Evolutionary conservation across 306 rosid genomes (phyloP).

Genomic region (Gynostemma pentaphyllum): DNA sequence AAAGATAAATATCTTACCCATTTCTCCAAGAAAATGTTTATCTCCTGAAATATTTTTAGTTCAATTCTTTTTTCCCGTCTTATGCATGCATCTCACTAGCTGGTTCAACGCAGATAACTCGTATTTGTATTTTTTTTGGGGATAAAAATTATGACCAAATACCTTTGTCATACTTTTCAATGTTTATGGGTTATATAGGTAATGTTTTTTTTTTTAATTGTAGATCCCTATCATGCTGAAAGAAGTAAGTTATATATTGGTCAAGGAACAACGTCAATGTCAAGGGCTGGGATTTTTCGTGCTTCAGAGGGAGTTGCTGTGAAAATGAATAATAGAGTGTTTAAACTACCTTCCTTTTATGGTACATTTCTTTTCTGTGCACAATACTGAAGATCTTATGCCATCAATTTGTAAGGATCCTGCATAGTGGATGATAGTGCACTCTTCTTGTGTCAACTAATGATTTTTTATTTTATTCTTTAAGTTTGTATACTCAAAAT

Average conservation of each 20-base stretch:
- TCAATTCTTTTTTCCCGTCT: not conserved
- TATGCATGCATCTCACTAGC: not conserved
- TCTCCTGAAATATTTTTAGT: not conserved
- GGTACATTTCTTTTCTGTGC: slow-evolving; percentile 42
- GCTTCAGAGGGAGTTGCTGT: slow-evolving; percentile 67
- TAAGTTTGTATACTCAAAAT: not conserved
- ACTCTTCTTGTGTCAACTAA: not conserved
- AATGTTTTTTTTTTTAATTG: slow-evolving; percentile 1
- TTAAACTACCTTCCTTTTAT: slow-evolving; percentile 65
- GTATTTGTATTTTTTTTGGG: not conserved
- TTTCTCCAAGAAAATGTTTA: not conserved
- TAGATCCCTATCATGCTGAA: slow-evolving; percentile 68
- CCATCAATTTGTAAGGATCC: not conserved
- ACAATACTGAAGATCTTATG: not conserved
- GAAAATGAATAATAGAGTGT: slow-evolving; percentile 72
- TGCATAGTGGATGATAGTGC: not conserved
- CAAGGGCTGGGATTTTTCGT: slow-evolving; percentile 85
- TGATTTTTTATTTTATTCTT: not conserved
- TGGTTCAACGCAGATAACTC: not conserved
- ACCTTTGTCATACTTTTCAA: not conserved
- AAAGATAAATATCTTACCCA: not conserved
- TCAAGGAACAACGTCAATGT: slow-evolving; percentile 69
- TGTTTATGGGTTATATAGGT: not conserved
- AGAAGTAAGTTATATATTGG: slow-evolving; percentile 77
- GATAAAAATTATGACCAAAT: not conserved